A percentile compares a stretch with the other conserved stretches of the same genome.
Evolutionary conservation across 495 filamentous ascomycete species (phyloP).

Genomic region (Aspergillus cavernicola): DNA sequence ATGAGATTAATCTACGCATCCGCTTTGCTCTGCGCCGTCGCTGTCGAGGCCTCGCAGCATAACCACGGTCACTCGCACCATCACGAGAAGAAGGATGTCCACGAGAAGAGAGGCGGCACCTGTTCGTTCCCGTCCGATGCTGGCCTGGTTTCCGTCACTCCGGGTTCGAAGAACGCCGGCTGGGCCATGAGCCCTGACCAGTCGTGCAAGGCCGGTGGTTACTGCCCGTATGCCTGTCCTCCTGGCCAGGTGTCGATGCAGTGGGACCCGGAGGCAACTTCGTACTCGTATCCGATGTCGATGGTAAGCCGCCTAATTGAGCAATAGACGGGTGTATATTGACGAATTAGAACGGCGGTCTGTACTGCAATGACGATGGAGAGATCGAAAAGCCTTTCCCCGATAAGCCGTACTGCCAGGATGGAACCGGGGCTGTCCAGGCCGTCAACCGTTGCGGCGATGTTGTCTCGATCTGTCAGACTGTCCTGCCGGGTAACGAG

Average conservation of each 20-base stretch:
- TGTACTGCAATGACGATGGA: slow-evolving; percentile 68
- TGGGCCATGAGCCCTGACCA: slow-evolving; percentile 84
- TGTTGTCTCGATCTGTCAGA: slow-evolving; percentile 74
- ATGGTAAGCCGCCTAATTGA: slow-evolving; percentile 54
- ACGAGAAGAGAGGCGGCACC: slow-evolving; percentile 44
- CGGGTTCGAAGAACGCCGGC: slow-evolving; percentile 62
- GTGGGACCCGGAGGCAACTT: slow-evolving; percentile 69
- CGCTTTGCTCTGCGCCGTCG: slow-evolving; percentile 56
- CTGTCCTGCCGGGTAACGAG: slow-evolving; percentile 80
- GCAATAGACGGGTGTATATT: not conserved
- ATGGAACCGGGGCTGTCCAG: slow-evolving; percentile 61
- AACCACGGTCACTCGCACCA: slow-evolving; percentile 31
- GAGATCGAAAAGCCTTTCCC: slow-evolving; percentile 69
- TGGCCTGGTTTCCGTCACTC: slow-evolving; percentile 66
- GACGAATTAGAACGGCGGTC: slow-evolving; percentile 61
- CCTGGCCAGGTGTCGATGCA: slow-evolving; percentile 74
- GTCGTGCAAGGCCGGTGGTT: slow-evolving; percentile 62
- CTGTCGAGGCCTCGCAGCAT: slow-evolving; percentile 38
- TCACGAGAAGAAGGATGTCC: slow-evolving; percentile 11
- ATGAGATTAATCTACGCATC: slow-evolving; percentile 38
- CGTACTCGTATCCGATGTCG: slow-evolving; percentile 65
- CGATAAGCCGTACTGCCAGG: slow-evolving; percentile 64
- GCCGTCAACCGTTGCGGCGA: slow-evolving; percentile 60
- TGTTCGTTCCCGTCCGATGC: slow-evolving; percentile 67
- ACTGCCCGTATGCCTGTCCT: slow-evolving; percentile 77